Percentiles rank a stretch among this genome's conserved stretches.
These are phyloP conservation scores for Luffa acutangula DNA, from an alignment of 306 rosid species.

Conservation along the genomic window DNA sequence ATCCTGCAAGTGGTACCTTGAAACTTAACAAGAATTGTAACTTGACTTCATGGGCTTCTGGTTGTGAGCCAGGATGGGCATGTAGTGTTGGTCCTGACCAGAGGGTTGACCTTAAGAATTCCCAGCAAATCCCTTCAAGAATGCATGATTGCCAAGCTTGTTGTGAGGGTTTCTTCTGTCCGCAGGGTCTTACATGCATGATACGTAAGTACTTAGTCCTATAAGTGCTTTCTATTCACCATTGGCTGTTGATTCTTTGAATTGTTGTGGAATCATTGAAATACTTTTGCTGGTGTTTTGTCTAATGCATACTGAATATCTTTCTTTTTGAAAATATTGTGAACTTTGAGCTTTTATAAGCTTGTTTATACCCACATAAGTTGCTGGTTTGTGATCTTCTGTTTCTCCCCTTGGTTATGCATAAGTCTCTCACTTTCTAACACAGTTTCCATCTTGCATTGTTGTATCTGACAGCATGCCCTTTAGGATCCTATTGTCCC, in stretches of 20 bases:
- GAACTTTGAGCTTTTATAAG: neutral
- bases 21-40: conserved; percentile 85
- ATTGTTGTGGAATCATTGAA: neutral
- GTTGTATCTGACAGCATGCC: conserved; percentile 62
- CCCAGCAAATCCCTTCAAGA: conserved; percentile 66
- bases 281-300: neutral
- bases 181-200: conserved; percentile 95
- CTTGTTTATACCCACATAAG: neutral
- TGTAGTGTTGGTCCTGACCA: conserved; percentile 44
- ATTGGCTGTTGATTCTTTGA: neutral
- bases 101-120: conserved; percentile 45
- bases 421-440: conserved; percentile 18
- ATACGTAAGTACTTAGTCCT: conserved; percentile 56
- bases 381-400: neutral
- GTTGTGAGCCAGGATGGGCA: conserved; percentile 99
- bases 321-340: neutral
- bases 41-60: conserved; percentile 80
- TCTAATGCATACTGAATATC: neutral
- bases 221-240: neutral
- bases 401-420: conserved; percentile 1
- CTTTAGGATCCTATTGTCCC: conserved; percentile 90
- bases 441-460: conserved; percentile 20
- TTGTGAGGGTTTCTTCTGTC: conserved; percentile 94
- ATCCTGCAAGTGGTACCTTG: conserved; percentile 35
- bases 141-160: conserved; percentile 66